Percentiles rank a stretch among this genome's conserved stretches.
Evolutionary conservation across 1,139 yeast genomes (phyloP).

Genomic region (Hyphopichia pseudoburtonii): DNA sequence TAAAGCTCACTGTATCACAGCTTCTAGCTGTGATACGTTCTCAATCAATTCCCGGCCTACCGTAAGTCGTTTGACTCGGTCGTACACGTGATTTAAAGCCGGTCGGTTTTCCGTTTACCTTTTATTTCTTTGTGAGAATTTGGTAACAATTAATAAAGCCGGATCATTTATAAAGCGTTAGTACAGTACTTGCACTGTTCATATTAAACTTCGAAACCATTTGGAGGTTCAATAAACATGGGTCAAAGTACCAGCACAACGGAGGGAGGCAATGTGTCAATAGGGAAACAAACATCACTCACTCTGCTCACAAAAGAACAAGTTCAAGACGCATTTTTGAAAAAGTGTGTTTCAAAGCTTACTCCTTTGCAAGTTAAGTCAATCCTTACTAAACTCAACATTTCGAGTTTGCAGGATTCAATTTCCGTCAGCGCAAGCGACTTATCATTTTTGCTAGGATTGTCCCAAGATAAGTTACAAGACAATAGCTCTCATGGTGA

Average conservation of each 20-base stretch:
- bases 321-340: constrained; percentile 19
- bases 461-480: constrained; percentile 11
- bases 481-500: constrained; percentile 9
- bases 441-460: constrained; percentile 20
- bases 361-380: constrained; percentile 25
- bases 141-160: too few species aligned
- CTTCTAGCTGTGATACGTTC: too few species aligned
- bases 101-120: too few species aligned
- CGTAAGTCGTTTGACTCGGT: too few species aligned
- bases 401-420: constrained; percentile 13
- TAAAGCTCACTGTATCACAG: too few species aligned
- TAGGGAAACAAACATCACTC: constrained; percentile 3
- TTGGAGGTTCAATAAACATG: constrained; percentile 9
- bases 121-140: too few species aligned
- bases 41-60: too few species aligned
- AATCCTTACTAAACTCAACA: constrained; percentile 21
- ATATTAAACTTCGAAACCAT: not conserved
- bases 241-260: constrained; percentile 22
- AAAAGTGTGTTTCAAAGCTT: constrained; percentile 19
- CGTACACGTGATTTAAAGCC: too few species aligned
- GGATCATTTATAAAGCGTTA: not conserved
- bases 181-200: not conserved
- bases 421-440: constrained; percentile 20
- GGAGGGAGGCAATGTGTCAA: constrained; percentile 1
- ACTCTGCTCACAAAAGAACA: constrained; percentile 20